Evolutionary conservation across 495 filamentous ascomycete genomes (phyloP), one percentile per base, ranked within the genome.

Genomic region (Aspergillus affinis): DNA sequence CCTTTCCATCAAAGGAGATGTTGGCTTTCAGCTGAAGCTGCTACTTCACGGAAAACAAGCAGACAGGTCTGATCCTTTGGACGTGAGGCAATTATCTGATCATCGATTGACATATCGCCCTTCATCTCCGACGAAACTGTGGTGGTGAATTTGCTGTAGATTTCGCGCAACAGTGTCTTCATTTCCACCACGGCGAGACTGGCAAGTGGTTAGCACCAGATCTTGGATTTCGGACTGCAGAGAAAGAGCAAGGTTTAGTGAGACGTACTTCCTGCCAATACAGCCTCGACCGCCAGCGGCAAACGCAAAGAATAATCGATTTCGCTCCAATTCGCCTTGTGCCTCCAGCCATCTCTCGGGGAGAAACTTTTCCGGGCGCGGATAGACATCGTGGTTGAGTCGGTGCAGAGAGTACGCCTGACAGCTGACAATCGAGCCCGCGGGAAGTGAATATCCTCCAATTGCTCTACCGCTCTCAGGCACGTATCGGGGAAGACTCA

Each of bases 321-420:
- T 46, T 8, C 71, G 51, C 32, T 82, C 76, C 7, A 55, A 65
- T 13, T 63, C 54, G 1, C 80, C 83, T 20, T 80, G 60, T 21
- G 69, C 65, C 7, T 79, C 78, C 48, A 90, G 66, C 88, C 88
- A 90, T 47, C 88, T 75, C 55, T 88, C 86, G 8, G 88, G 87
- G 32, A 72, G 68, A 60, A 88, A 89, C 15, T 59, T 49, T 29
- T 85, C 76, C 0, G 83, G 81, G 0, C 85, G 69, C 0, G 81
- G 78, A 54, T 85, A 88, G 3, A 86, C 83, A 8, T 65, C 63
- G 23, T 75, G 64, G 60, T 87, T 78, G 9, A 84, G 69, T 46
- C 84, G 78, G 67, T 92, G 90, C 36, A 94, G 73, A 0, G 78
- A 82, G 62, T 88, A 88, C 18, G 88, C 84, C 61, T 89, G 81